These are phyloP conservation scores for Wallacemonas sp. DNA, from an alignment of 208 protist genomes.

Conservation along the genomic window DNA sequence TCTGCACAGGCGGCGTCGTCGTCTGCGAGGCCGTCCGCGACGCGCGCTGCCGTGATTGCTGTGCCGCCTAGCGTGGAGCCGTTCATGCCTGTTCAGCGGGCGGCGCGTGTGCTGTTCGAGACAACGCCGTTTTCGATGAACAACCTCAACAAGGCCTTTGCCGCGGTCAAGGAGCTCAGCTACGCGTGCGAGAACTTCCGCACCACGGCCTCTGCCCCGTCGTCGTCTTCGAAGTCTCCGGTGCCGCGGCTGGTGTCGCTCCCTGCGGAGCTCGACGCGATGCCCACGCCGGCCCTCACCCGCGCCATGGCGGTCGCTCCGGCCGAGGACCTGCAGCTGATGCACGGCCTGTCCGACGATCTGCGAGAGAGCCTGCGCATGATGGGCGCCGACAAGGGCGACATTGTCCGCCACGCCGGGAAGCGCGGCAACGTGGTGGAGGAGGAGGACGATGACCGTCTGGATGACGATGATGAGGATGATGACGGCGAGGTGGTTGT, in stretches of 20 bases:
- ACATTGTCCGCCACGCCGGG: constrained; percentile 17
- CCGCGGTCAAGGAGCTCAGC: constrained; percentile 73
- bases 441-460: constrained; percentile 18
- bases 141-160: constrained; percentile 72
- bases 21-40: neutral
- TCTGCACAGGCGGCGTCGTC: constrained; percentile 1
- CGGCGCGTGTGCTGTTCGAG: constrained; percentile 61
- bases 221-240: constrained; percentile 13
- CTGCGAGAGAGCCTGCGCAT: constrained; percentile 27
- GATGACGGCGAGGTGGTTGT: constrained; percentile 15
- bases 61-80: constrained; percentile 22
- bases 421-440: constrained; percentile 21
- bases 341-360: constrained; percentile 49
- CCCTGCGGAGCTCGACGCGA: constrained; percentile 11
- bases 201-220: neutral
- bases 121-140: constrained; percentile 62
- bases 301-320: constrained; percentile 40
- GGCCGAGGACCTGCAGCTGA: constrained; percentile 49
- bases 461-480: constrained; percentile 18
- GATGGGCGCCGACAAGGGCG: constrained; percentile 23
- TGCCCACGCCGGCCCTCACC: constrained; percentile 33
- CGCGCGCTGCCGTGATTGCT: neutral
- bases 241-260: constrained; percentile 18
- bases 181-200: constrained; percentile 47
- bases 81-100: constrained; percentile 35